A percentile compares a stretch with the other conserved stretches of the same genome.
phyloP scores from a whole-genome alignment of 352 stramenopile species.

The Paralagenidium karlingii region DNA sequence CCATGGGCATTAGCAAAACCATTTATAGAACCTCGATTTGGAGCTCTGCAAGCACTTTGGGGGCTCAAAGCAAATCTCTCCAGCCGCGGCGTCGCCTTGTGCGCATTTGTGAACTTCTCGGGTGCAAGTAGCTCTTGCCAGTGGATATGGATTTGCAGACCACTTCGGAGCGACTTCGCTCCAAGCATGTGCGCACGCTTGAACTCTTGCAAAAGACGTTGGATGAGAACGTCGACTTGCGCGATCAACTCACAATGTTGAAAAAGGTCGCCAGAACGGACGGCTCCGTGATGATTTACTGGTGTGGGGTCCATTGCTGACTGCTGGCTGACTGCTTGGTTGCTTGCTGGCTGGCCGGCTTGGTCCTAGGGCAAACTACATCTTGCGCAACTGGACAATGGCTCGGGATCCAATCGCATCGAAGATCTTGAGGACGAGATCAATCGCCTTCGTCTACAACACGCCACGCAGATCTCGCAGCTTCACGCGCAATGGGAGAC shows the following conservation, averaged over 20 bases:
- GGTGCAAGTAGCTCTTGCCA: too few relatives aligned
- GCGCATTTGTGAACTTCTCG: background rate
- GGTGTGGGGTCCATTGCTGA: too few relatives aligned
- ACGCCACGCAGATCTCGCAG: constrained; percentile 17
- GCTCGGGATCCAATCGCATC: constrained; percentile 19
- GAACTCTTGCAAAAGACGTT: constrained; percentile 70
- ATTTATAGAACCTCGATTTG: too few relatives aligned
- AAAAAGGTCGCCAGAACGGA: too few relatives aligned
- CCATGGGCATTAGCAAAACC: too few relatives aligned
- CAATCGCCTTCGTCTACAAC: constrained; percentile 28
- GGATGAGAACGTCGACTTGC: constrained; percentile 62
- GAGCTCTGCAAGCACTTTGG: too few relatives aligned
- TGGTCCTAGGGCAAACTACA: constrained; percentile 31
- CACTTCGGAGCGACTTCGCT: constrained; percentile 47
- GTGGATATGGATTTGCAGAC: too few relatives aligned
- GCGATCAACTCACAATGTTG: constrained; percentile 21
- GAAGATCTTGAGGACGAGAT: constrained; percentile 52
- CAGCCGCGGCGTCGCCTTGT: background rate
- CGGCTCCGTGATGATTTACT: too few relatives aligned
- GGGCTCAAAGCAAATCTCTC: background rate
- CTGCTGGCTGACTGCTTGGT: too few relatives aligned
- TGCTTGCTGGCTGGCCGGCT: too few relatives aligned
- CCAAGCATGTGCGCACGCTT: constrained; percentile 69
- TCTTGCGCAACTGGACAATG: constrained; percentile 23
- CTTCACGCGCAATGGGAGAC: constrained; percentile 23